phyloP scores from a whole-genome alignment of 2,329 filamentous ascomycete genomes.

The Paramyrothecium sp. region DNA sequence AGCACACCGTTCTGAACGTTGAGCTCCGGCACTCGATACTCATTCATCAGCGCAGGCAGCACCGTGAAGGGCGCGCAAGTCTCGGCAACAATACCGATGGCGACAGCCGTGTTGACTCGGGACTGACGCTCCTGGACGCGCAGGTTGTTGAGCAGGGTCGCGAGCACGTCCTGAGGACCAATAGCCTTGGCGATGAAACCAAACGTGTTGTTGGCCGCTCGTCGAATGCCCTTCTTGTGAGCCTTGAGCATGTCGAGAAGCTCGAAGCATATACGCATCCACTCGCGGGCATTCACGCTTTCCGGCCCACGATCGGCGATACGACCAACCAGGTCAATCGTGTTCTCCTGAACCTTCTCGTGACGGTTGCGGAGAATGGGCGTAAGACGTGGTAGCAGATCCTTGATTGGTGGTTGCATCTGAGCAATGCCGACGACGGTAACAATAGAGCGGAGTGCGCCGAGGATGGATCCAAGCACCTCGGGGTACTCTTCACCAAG shows the following conservation, averaged over 20 bases:
- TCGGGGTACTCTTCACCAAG: conserved; percentile 98
- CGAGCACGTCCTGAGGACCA: conserved; percentile 93
- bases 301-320: conserved; percentile 97
- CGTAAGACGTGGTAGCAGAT: conserved; percentile 88
- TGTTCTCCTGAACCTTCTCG: conserved; percentile 99
- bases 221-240: conserved; percentile 98
- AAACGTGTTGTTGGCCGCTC: conserved; percentile 98
- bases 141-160: conserved; percentile 93
- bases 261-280: conserved; percentile 99
- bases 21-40: conserved; percentile 95
- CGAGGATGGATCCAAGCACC: conserved; percentile 93
- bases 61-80: conserved; percentile 98
- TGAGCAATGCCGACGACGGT: conserved; percentile 96
- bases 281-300: conserved; percentile 93
- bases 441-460: conserved; percentile 91
- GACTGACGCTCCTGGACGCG: conserved; percentile 97
- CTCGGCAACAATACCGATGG: conserved; percentile 97
- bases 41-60: conserved; percentile 98
- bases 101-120: conserved; percentile 96
- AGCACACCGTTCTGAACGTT: conserved; percentile 99
- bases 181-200: conserved; percentile 99
- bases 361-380: conserved; percentile 98
- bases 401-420: conserved; percentile 98
- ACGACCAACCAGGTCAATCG: conserved; percentile 94
- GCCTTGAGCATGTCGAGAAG: conserved; percentile 98